Evolutionary conservation across 2,329 filamentous ascomycete species (phyloP).

Genomic region (Microdochium paspali): DNA sequence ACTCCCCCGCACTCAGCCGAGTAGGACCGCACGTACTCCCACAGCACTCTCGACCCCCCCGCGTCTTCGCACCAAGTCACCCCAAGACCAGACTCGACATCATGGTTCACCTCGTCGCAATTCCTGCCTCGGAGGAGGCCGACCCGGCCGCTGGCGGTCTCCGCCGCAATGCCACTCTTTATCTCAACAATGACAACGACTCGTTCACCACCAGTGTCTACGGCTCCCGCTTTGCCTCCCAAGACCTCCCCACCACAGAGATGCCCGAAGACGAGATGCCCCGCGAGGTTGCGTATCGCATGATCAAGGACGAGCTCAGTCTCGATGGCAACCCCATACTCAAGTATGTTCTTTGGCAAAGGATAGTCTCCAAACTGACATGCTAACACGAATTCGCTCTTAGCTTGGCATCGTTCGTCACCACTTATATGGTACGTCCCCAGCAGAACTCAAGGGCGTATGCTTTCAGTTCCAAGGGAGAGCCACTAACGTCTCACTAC

Average conservation of each 20-base stretch:
- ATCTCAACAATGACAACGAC: constrained; percentile 42
- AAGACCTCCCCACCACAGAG: constrained; percentile 71
- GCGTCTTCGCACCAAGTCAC: too few species aligned
- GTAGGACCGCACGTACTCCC: too few species aligned
- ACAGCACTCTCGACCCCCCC: too few species aligned
- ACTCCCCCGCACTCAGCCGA: too few species aligned
- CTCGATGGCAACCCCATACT: constrained; percentile 87
- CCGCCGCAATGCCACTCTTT: constrained; percentile 29
- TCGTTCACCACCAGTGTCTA: constrained; percentile 74
- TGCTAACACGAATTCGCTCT: neutral
- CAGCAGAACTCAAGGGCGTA: neutral
- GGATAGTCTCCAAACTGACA: neutral
- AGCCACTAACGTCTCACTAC: constrained; percentile 1
- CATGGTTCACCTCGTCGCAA: constrained; percentile 43
- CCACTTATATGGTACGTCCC: constrained; percentile 75
- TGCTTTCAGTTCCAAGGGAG: neutral
- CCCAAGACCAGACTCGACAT: constrained; percentile 8
- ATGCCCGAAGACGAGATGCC: constrained; percentile 93
- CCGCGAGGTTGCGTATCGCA: constrained; percentile 81
- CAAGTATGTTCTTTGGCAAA: constrained; percentile 40
- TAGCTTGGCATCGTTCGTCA: constrained; percentile 81
- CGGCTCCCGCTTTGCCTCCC: constrained; percentile 71
- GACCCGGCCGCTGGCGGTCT: constrained; percentile 17
- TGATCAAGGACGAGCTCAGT: constrained; percentile 93
- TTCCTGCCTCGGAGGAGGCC: constrained; percentile 20